phyloP scores from a whole-genome alignment of 805 yeast genomes.

The Lipomyces kockii region DNA sequence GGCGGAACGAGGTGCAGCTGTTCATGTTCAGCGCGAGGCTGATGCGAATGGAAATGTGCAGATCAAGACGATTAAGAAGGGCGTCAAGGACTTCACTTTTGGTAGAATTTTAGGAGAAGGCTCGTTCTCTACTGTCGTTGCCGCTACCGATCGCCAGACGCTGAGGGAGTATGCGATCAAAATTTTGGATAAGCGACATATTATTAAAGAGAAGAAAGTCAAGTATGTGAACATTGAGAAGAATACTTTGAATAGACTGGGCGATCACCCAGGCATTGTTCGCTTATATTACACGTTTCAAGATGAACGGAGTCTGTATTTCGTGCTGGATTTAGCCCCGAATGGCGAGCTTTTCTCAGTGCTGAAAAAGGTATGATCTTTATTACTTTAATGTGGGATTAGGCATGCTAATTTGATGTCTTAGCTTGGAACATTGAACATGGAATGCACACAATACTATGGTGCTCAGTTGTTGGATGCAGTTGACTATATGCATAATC shows the following conservation, averaged over 20 bases:
- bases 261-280: conserved; percentile 93
- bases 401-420: conserved; percentile 13
- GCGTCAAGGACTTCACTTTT: conserved; percentile 84
- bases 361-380: conserved; percentile 56
- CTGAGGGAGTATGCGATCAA: conserved; percentile 85
- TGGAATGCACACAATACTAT: conserved; percentile 75
- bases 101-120: conserved; percentile 93
- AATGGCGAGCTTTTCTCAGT: conserved; percentile 90
- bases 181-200: conserved; percentile 87
- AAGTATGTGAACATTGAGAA: conserved; percentile 96
- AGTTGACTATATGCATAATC: conserved; percentile 81
- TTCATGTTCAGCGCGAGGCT: conserved; percentile 51
- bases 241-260: conserved; percentile 81
- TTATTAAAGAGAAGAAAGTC: conserved; percentile 90
- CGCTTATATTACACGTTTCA: conserved; percentile 93
- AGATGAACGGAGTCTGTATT: conserved; percentile 83
- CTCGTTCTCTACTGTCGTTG: conserved; percentile 90
- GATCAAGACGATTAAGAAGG: conserved; percentile 57
- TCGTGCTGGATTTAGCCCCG: conserved; percentile 91
- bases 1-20: conserved; percentile 66
- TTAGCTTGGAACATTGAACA: conserved; percentile 69
- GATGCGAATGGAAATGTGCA: conserved; percentile 56
- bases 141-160: conserved; percentile 78
- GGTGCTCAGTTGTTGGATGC: conserved; percentile 89
- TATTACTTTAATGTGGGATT: background rate